These are phyloP conservation scores for Poa annua DNA, from an alignment of 176 grass and related monocot genomes.

Conservation along the genomic window DNA sequence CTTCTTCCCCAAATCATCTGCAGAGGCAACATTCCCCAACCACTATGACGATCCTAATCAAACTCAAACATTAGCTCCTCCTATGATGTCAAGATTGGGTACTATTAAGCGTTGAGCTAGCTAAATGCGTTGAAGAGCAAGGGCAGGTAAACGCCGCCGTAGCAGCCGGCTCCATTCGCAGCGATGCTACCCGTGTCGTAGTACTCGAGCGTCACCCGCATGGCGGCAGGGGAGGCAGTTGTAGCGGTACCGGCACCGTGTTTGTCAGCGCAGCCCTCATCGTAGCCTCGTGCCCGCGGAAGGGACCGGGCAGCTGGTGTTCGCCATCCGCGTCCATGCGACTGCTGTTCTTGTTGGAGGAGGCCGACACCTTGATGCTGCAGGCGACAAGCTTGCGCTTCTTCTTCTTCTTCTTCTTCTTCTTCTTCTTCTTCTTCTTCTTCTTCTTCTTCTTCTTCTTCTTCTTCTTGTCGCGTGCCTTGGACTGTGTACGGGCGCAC, in stretches of 20 bases:
- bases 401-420: conserved; percentile 60
- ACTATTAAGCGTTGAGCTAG: neutral
- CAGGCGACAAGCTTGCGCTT: conserved; percentile 30
- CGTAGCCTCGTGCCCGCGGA: neutral
- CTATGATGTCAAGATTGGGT: neutral
- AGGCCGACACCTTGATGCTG: neutral
- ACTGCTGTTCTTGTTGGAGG: neutral
- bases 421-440: no score
- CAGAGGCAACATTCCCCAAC: no score
- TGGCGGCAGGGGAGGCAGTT: neutral
- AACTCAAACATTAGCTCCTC: neutral
- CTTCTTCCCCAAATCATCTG: no score
- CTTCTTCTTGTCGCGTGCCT: no score
- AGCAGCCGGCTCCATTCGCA: conserved; percentile 26
- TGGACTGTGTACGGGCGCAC: no score
- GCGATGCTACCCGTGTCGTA: conserved; percentile 14
- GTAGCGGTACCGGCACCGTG: neutral
- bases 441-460: no score
- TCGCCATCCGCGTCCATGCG: neutral
- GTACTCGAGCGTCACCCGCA: conserved; percentile 48
- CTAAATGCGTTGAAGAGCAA: conserved; percentile 44
- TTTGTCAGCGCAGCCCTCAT: neutral
- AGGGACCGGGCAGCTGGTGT: neutral
- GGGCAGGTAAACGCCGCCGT: conserved; percentile 44
- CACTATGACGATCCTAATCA: neutral